These are phyloP conservation scores for Salisapilia sapeloensis DNA, from an alignment of 352 stramenopile genomes.

Conservation along the genomic window DNA sequence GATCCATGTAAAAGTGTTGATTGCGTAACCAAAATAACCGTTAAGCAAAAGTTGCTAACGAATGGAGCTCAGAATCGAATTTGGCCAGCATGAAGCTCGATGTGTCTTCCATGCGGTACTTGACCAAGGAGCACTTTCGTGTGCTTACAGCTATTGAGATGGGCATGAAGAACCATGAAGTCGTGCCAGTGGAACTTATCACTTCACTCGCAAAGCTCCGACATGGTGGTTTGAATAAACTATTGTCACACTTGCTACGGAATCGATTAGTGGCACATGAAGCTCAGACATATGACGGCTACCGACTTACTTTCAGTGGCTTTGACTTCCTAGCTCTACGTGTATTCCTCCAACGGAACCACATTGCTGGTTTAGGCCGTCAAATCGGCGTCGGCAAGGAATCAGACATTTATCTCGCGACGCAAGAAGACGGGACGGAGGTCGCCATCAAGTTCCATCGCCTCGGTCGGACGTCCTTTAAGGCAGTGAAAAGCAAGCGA, in stretches of 20 bases:
- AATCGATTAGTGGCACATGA: constrained; percentile 99
- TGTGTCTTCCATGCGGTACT: constrained; percentile 86
- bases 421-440: constrained; percentile 87
- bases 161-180: constrained; percentile 97
- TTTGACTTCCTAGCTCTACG: constrained; percentile 98
- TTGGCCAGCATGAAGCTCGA: constrained; percentile 82
- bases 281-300: constrained; percentile 92
- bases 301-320: constrained; percentile 96
- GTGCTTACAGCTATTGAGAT: constrained; percentile 98
- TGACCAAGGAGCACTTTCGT: constrained; percentile 93
- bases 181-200: constrained; percentile 96
- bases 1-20: too few species aligned
- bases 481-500: constrained; percentile 93
- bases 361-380: constrained; percentile 82
- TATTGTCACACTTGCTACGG: constrained; percentile 90
- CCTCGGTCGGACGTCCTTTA: constrained; percentile 97
- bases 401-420: constrained; percentile 96
- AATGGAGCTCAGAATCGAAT: too few species aligned
- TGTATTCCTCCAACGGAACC: constrained; percentile 86
- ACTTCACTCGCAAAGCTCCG: constrained; percentile 92
- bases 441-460: constrained; percentile 99
- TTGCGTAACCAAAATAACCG: too few species aligned
- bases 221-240: constrained; percentile 96
- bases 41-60: too few species aligned
- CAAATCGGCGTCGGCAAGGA: constrained; percentile 99